These are phyloP conservation scores for Sistotremastrum niveocremeum DNA, from an alignment of 768 basidiomycete species.

Conservation along the genomic window DNA sequence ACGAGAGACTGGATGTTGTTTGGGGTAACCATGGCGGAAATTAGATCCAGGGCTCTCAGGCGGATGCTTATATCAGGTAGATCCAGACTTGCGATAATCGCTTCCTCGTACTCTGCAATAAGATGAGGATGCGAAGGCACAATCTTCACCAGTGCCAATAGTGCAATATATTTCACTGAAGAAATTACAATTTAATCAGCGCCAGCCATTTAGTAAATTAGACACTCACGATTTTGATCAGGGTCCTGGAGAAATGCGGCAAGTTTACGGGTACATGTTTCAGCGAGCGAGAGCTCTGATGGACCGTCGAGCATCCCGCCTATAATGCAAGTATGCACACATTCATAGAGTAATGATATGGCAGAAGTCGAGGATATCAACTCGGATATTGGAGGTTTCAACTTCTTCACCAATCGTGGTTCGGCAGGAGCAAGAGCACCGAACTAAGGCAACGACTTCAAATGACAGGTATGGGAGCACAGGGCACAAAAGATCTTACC, in stretches of 20 bases:
- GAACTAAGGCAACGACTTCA: conserved; percentile 41
- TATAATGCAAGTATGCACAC: conserved; percentile 94
- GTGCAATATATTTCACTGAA: conserved; percentile 94
- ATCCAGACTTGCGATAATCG: conserved; percentile 77
- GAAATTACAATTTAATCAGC: not conserved
- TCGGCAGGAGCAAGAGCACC: conserved; percentile 86
- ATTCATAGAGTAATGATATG: conserved; percentile 93
- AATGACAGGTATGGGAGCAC: not conserved
- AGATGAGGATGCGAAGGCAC: conserved; percentile 85
- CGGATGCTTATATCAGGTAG: conserved; percentile 94
- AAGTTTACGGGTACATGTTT: conserved; percentile 84
- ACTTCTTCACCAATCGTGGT: conserved; percentile 85
- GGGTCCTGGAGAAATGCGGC: conserved; percentile 82
- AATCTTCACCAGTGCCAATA: conserved; percentile 91
- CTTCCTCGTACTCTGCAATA: conserved; percentile 83
- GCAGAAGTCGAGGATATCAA: conserved; percentile 93
- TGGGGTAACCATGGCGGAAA: conserved; percentile 83
- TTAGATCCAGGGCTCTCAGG: conserved; percentile 87
- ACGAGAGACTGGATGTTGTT: conserved; percentile 81
- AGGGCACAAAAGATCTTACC: conserved; percentile 26
- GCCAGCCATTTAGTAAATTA: not conserved
- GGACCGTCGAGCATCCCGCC: conserved; percentile 85
- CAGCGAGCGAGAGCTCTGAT: conserved; percentile 67
- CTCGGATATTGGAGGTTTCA: conserved; percentile 87
- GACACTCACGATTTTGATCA: conserved; percentile 82